These are phyloP conservation scores for Dioscorea zingiberensis DNA, from an alignment of 106 monocot genomes.

Conservation along the genomic window DNA sequence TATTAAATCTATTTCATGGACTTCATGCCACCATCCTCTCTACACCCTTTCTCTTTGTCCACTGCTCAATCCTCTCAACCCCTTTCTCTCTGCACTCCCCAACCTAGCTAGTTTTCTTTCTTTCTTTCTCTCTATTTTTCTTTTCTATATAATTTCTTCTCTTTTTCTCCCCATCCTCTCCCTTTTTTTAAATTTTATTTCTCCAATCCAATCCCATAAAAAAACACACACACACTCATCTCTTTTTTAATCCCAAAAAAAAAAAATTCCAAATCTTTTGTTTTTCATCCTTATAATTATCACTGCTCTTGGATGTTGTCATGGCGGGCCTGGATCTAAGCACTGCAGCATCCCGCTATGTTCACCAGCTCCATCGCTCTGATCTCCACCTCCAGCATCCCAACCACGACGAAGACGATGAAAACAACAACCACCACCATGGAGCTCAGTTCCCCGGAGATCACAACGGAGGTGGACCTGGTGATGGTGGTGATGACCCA, in stretches of 20 bases:
- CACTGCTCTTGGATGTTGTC: not conserved
- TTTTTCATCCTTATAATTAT: constrained; percentile 2
- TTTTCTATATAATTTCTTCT: too few species aligned
- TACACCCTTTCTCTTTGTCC: too few species aligned
- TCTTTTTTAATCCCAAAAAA: too few species aligned
- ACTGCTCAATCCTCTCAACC: too few species aligned
- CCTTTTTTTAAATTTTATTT: constrained; percentile 1
- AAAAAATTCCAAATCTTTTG: not conserved
- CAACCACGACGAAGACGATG: constrained; percentile 12
- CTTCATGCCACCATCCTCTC: too few species aligned
- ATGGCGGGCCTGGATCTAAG: constrained; percentile 31
- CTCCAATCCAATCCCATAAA: not conserved
- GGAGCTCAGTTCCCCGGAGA: not conserved
- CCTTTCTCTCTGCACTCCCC: too few species aligned
- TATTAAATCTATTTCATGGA: too few species aligned
- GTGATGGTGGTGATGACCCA: too few species aligned
- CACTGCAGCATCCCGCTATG: constrained; percentile 18
- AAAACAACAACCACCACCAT: too few species aligned
- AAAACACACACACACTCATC: too few species aligned
- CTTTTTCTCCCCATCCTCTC: not conserved
- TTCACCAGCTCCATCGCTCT: constrained; percentile 15
- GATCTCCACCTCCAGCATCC: constrained; percentile 6
- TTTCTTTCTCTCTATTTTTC: too few species aligned
- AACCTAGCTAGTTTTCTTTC: too few species aligned
- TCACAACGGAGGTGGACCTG: not conserved